phyloP scores from a whole-genome alignment of 768 basidiomycete species.

The Collybia sordida region DNA sequence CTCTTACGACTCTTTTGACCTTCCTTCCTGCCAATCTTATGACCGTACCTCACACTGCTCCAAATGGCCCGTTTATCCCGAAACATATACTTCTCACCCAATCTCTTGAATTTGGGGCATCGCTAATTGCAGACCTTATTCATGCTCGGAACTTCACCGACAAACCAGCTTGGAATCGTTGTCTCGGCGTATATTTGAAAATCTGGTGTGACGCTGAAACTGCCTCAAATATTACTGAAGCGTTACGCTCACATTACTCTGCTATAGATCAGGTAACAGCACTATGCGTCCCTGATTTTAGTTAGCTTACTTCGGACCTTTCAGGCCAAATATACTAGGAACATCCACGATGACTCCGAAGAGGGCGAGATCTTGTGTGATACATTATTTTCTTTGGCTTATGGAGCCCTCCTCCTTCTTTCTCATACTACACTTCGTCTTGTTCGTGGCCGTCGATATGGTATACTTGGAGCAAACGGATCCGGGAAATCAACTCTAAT shows the following conservation, averaged over 20 bases:
- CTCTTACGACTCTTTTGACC: conserved; percentile 54
- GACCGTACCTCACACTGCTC: conserved; percentile 24
- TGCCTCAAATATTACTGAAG: conserved; percentile 54
- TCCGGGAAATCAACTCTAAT: conserved; percentile 95
- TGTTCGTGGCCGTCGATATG: conserved; percentile 89
- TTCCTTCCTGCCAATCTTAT: conserved; percentile 54
- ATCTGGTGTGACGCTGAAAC: conserved; percentile 66
- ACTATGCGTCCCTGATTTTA: conserved; percentile 10
- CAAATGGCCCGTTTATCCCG: conserved; percentile 25
- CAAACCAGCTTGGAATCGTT: conserved; percentile 61
- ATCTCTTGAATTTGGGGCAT: conserved; percentile 70
- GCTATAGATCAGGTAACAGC: conserved; percentile 67
- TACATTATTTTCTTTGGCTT: conserved; percentile 93
- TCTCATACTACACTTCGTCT: conserved; percentile 92
- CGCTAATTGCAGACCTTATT: conserved; percentile 77
- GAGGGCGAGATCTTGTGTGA: conserved; percentile 90
- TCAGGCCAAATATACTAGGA: conserved; percentile 58
- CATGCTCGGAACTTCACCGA: conserved; percentile 56
- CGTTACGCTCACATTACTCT: conserved; percentile 69
- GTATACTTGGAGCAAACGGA: conserved; percentile 95
- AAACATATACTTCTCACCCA: conserved; percentile 57
- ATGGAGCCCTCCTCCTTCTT: conserved; percentile 90
- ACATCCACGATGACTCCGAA: conserved; percentile 41
- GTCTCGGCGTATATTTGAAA: conserved; percentile 67
- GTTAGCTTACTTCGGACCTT: conserved; percentile 5